Conservation (phyloP, 805 yeast genomes). For the Danielia oregonensis region DNA sequence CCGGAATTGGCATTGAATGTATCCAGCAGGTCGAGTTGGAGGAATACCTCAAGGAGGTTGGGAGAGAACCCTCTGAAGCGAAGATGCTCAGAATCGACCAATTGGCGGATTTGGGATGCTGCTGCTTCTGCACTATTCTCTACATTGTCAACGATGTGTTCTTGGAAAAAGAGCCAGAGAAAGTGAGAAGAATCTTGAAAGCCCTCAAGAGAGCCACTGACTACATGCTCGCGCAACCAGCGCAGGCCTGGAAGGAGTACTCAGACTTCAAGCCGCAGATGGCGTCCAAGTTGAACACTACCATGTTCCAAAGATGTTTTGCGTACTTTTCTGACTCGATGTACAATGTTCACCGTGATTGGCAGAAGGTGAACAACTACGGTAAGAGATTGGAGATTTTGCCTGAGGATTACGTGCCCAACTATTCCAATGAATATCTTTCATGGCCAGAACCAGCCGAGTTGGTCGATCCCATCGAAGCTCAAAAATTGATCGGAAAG, state of each 20-base stretch:
- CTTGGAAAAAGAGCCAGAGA: constrained; percentile 43
- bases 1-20: constrained; percentile 58
- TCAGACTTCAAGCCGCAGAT: constrained; percentile 46
- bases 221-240: constrained; percentile 41
- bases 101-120: constrained; percentile 54
- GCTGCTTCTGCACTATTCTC: constrained; percentile 55
- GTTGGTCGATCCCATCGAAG: constrained; percentile 43
- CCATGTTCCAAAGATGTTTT: constrained; percentile 50
- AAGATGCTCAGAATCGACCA: constrained; percentile 55
- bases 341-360: constrained; percentile 53
- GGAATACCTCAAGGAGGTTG: constrained; percentile 42
- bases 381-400: constrained; percentile 52
- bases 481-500: constrained; percentile 44
- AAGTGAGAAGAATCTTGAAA: constrained; percentile 40
- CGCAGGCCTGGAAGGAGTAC: constrained; percentile 45
- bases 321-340: constrained; percentile 52
- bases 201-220: constrained; percentile 53
- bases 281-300: constrained; percentile 37
- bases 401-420: constrained; percentile 46
- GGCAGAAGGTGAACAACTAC: constrained; percentile 53
- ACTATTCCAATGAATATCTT: constrained; percentile 49
- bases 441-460: constrained; percentile 49
- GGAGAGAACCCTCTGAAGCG: constrained; percentile 44
- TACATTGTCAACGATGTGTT: constrained; percentile 52
- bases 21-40: constrained; percentile 58